These are phyloP conservation scores for Schizosaccharomyces cryophilus DNA, from an alignment of 805 yeast genomes.

Conservation along the genomic window DNA sequence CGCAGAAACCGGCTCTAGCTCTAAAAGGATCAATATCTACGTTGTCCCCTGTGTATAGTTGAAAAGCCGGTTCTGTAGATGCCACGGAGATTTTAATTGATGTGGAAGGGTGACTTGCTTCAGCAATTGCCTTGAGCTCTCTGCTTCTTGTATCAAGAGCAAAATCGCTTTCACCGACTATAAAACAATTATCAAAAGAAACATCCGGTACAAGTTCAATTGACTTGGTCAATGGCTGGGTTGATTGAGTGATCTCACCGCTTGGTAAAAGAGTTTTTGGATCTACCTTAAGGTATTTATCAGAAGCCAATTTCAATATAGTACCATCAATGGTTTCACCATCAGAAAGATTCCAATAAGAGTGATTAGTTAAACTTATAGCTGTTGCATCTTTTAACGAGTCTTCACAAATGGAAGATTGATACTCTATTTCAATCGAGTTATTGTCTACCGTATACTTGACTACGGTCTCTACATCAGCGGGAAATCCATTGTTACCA, in stretches of 20 bases:
- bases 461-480: constrained; percentile 24
- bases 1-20: constrained; percentile 29
- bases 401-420: constrained; percentile 16
- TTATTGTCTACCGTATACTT: constrained; percentile 21
- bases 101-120: constrained; percentile 20
- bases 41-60: constrained; percentile 35
- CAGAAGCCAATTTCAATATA: neutral
- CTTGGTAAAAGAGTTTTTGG: constrained; percentile 18
- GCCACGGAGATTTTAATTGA: constrained; percentile 19
- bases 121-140: constrained; percentile 12
- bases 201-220: constrained; percentile 10
- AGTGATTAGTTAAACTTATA: constrained; percentile 36
- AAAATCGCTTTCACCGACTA: constrained; percentile 13
- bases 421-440: constrained; percentile 24
- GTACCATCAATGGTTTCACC: constrained; percentile 17
- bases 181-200: constrained; percentile 26
- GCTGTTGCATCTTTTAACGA: constrained; percentile 17
- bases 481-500: constrained; percentile 27
- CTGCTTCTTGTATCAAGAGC: constrained; percentile 25
- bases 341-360: constrained; percentile 26
- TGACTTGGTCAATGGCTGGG: neutral
- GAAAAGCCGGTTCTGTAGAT: constrained; percentile 44
- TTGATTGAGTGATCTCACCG: constrained; percentile 14
- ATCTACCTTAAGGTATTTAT: neutral
- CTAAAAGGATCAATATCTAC: constrained; percentile 4